These are phyloP conservation scores for Cardamine occulta DNA, from an alignment of 345 rosid species.

Conservation along the genomic window DNA sequence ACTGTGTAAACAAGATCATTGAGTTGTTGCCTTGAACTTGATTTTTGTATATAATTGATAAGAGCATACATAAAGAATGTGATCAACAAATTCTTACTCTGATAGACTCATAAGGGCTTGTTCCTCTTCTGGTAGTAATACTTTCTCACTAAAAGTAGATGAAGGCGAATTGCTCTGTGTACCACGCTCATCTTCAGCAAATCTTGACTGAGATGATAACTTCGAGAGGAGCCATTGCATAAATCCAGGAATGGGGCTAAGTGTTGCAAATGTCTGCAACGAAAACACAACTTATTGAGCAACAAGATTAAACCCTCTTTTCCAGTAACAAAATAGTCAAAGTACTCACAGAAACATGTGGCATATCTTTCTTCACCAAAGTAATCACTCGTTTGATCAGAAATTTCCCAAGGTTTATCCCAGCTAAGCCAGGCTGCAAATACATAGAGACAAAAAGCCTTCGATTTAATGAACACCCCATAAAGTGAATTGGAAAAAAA, in stretches of 20 bases:
- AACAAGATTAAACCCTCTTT: not conserved
- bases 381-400: slow-evolving; percentile 90
- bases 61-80: not conserved
- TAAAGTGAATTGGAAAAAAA: not conserved
- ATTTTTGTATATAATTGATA: not conserved
- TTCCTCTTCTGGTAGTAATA: slow-evolving; percentile 88
- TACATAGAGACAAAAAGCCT: slow-evolving; percentile 32
- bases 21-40: not conserved
- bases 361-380: slow-evolving; percentile 89
- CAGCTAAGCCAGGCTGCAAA: slow-evolving; percentile 93
- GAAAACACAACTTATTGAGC: not conserved
- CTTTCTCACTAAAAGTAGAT: slow-evolving; percentile 67
- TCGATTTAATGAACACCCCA: not conserved
- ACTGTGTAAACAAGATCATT: slow-evolving; percentile 47
- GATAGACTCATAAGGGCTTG: slow-evolving; percentile 61
- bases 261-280: slow-evolving; percentile 80
- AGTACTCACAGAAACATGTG: slow-evolving; percentile 74
- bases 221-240: slow-evolving; percentile 88
- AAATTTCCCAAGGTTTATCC: slow-evolving; percentile 95
- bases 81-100: slow-evolving; percentile 44
- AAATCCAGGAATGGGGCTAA: slow-evolving; percentile 92
- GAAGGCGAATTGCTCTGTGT: slow-evolving; percentile 49
- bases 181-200: slow-evolving; percentile 51
- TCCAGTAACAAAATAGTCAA: not conserved
- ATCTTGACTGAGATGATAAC: slow-evolving; percentile 74